These are phyloP conservation scores for Stephania cephalantha DNA, from an alignment of 164 flowering plant genomes.

Conservation along the genomic window DNA sequence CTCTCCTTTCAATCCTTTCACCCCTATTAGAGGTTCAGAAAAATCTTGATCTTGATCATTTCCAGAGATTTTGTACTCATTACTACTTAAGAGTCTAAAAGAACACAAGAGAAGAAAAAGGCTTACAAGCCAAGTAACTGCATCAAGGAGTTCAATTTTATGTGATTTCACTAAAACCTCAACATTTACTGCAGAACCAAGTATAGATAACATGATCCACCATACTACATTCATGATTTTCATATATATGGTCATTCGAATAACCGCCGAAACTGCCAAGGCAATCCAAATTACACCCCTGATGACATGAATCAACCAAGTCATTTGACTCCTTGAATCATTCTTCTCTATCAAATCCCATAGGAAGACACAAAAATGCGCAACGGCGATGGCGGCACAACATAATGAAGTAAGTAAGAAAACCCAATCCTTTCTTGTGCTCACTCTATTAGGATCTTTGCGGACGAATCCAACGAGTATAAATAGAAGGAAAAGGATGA, in stretches of 20 bases:
- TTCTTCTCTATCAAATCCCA: conserved; percentile 20
- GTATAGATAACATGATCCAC: conserved; percentile 55
- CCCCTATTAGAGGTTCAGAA: conserved; percentile 40
- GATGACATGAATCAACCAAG: conserved; percentile 28
- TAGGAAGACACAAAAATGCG: conserved; percentile 25
- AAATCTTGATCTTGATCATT: conserved; percentile 15
- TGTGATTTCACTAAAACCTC: conserved; percentile 21
- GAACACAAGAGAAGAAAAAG: conserved; percentile 53
- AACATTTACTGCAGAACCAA: conserved; percentile 39
- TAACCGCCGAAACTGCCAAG: conserved; percentile 37
- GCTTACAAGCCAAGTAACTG: conserved; percentile 42
- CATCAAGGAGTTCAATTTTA: conserved; percentile 26
- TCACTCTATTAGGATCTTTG: conserved; percentile 7
- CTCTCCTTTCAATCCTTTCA: conserved; percentile 9
- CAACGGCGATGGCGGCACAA: conserved; percentile 37
- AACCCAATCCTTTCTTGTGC: conserved; percentile 27
- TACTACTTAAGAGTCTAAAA: conserved; percentile 17
- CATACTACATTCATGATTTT: conserved; percentile 35
- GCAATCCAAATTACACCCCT: conserved; percentile 56
- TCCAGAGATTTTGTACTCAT: conserved; percentile 8
- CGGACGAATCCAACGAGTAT: conserved; percentile 22
- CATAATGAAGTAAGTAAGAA: conserved; percentile 32
- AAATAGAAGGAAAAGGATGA: conserved; percentile 32
- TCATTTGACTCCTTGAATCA: conserved; percentile 1
- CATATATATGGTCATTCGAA: conserved; percentile 29